phyloP scores from a whole-genome alignment of 345 rosid genomes.

The Reutealis trisperma region DNA sequence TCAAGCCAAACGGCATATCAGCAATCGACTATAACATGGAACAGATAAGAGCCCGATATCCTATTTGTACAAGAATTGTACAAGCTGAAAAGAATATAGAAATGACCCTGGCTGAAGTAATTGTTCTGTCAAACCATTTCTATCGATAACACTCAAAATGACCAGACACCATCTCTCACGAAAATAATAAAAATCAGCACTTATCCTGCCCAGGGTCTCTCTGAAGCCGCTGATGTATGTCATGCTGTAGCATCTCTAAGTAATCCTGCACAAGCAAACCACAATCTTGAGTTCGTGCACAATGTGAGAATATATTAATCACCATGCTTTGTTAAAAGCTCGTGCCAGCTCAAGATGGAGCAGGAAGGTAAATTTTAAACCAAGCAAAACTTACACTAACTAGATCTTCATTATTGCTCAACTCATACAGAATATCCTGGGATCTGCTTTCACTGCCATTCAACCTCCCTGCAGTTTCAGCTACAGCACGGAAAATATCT shows the following conservation, averaged over 20 bases:
- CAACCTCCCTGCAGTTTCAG: constrained; percentile 51
- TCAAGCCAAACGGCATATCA: background rate
- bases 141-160: background rate
- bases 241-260: constrained; percentile 53
- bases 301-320: background rate
- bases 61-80: constrained; percentile 17
- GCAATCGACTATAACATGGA: background rate
- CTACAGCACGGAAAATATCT: constrained; percentile 61
- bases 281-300: background rate
- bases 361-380: background rate
- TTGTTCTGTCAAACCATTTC: background rate
- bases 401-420: constrained; percentile 59
- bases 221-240: constrained; percentile 43
- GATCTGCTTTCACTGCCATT: constrained; percentile 30
- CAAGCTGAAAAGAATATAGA: background rate
- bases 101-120: background rate
- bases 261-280: constrained; percentile 57
- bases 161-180: background rate
- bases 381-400: constrained; percentile 46
- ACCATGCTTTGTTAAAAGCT: background rate
- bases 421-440: constrained; percentile 50
- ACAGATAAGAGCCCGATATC: constrained; percentile 1
- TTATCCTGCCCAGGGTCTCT: constrained; percentile 32
- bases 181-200: background rate
- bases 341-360: background rate